phyloP scores from a whole-genome alignment of 805 yeast species.

The Ogataea nitratoaversa region DNA sequence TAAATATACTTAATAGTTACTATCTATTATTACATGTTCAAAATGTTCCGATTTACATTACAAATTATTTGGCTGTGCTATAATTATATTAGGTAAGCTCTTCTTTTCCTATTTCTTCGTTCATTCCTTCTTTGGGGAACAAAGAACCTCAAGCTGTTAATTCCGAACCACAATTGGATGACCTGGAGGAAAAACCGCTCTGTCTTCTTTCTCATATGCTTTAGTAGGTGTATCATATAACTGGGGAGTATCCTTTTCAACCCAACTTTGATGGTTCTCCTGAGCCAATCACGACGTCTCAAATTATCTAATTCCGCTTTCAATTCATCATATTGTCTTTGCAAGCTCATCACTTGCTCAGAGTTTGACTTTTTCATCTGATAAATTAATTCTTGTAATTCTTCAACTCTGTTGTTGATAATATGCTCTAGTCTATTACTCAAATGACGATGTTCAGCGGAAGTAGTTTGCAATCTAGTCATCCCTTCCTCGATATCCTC shows the following conservation, averaged over 20 bases:
- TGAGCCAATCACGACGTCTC: neutral
- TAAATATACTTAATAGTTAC: too few relatives aligned
- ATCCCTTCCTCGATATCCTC: neutral
- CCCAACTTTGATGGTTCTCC: neutral
- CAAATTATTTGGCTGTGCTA: too few relatives aligned
- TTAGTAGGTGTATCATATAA: neutral
- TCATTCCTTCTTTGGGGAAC: too few relatives aligned
- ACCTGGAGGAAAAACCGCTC: too few relatives aligned
- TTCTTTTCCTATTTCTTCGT: too few relatives aligned
- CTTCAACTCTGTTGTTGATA: neutral
- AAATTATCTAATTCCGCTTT: neutral
- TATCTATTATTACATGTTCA: too few relatives aligned
- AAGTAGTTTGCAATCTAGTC: neutral
- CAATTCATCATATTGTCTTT: neutral
- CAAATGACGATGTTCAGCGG: neutral
- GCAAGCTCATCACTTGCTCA: neutral
- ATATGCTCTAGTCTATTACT: neutral
- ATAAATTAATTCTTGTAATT: neutral
- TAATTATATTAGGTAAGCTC: too few relatives aligned
- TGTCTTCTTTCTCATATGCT: neutral
- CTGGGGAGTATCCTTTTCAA: neutral
- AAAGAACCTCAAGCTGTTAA: too few relatives aligned
- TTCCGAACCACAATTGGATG: too few relatives aligned
- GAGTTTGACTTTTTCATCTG: neutral
- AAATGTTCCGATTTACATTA: too few relatives aligned